These are phyloP conservation scores for Ganoderma lingzhi DNA, from an alignment of 1,284 basidiomycete genomes.

Conservation along the genomic window DNA sequence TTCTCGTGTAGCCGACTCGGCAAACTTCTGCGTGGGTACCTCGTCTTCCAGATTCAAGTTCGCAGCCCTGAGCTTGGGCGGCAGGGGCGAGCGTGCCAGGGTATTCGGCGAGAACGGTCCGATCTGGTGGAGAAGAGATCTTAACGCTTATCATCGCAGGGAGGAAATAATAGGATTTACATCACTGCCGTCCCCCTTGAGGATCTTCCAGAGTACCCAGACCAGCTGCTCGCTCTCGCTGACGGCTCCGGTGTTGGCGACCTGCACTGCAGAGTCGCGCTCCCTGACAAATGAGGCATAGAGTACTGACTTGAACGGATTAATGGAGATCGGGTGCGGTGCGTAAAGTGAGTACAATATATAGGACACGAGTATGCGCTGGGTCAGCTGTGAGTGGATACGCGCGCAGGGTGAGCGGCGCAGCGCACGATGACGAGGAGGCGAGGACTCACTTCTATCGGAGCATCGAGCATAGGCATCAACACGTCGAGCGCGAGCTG, in stretches of 20 bases:
- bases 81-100: conserved; percentile 71
- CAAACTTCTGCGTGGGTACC: conserved; percentile 52
- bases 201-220: conserved; percentile 85
- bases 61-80: conserved; percentile 72
- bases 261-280: conserved; percentile 61
- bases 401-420: conserved; percentile 19
- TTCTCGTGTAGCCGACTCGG: conserved; percentile 33
- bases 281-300: conserved; percentile 71
- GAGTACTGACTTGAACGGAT: conserved; percentile 78
- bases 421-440: conserved; percentile 1
- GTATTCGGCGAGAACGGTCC: conserved; percentile 78
- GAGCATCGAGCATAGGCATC: conserved; percentile 69
- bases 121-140: conserved; percentile 54
- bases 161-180: conserved; percentile 48
- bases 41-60: conserved; percentile 73
- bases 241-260: conserved; percentile 58
- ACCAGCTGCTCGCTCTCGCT: conserved; percentile 77
- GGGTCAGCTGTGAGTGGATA: conserved; percentile 57
- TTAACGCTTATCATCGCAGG: conserved; percentile 6
- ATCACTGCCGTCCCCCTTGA: conserved; percentile 81
- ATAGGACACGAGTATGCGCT: conserved; percentile 78
- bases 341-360: conserved; percentile 80
- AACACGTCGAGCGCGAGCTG: conserved; percentile 81
- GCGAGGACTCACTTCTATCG: conserved; percentile 39
- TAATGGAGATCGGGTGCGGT: conserved; percentile 76